Evolutionary conservation across 768 basidiomycete species (phyloP), one percentile per base, ranked within the genome.

Genomic region (Chalciporus chontae): DNA sequence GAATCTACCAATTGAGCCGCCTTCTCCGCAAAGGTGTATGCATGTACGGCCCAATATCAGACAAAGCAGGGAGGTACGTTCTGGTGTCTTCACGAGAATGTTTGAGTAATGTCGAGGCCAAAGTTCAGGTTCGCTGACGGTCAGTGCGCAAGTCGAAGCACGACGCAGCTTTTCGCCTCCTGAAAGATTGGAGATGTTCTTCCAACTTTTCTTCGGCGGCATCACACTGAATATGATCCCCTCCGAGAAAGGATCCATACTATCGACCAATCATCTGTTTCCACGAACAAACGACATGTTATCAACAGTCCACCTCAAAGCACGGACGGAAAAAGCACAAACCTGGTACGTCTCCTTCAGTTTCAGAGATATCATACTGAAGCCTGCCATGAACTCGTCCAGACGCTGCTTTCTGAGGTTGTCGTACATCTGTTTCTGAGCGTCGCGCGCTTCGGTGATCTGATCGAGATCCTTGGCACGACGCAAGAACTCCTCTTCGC

Each of bases 321-420:
- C 21, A 29, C 26, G 8, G 8, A 11, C 24, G 9, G 8, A 5
- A 36, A 14, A 11, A 34, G 19, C 23, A 43, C 77, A 32, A 40
- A 93, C 94, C 83, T 97, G 95, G 62, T 99, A 99, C 96, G 98
- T 99, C 72, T 98, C 96, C 74, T 99, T 99, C 56, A 99, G 75
- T 71, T 97, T 99, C 64, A 91, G 70, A 2, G 94, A 94, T 55
- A 99, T 97, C 47, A 84, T 66, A 55, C 77, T 92, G 67, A 98
- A 98, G 21, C 95, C 96, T 23, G 84, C 74, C 94, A 98, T 98
- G 67, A 99, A 98, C 69, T 95, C 92, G 45, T 94, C 89, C 47
- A 97, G 71, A 11, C 95, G 81, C 62, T 87, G 82, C 65, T 95
- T 96, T 55, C 91, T 74, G 52, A 97, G 73, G 17, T 80, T 78